Evolutionary conservation across 2,329 filamentous ascomycete species (phyloP), one percentile per base, ranked within the genome.

Genomic region (Chrysoporthe deuterocubensis): DNA sequence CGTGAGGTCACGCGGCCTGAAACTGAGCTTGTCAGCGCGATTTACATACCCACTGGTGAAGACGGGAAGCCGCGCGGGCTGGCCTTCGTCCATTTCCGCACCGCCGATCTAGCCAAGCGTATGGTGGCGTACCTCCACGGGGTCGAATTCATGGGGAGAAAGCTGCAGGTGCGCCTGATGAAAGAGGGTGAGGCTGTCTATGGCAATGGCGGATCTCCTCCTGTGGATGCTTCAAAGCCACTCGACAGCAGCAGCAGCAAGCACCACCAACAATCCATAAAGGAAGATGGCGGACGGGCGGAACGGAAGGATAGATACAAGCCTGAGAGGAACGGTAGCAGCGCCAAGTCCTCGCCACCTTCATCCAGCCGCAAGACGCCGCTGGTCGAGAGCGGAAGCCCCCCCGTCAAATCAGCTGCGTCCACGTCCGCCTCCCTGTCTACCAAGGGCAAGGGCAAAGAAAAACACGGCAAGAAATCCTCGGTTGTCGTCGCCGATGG

Each of bases 401-500:
- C 16, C 13, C 16, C 52, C 7, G 54, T 14, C 26, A 60, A 69
- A 42, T 65, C 67, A 50, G 44, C 62, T 18, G 40, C 52, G 37
- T 37, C 43, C 40, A 65, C 37, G 21, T 52, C 67, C 40, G 46
- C 54, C 2, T 11, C 18, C 18, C 16, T 18, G 11, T 60, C 57
- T 40, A 5, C 57, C 40, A 44, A 43, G n/a, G 42, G 37, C 57
- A 42, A 58, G 37, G 46, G 46, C 4, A 68, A 58, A 26, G 46
- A 40, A 2, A 68, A 64, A 40, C 59, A 64, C 54, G 42, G 48
- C 63, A 70, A 66, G 62, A 68, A 66, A 46, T 62, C 58, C 26
- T 52, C 65, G 21, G 64, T 70, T 18, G 60, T 70, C n/a, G 66
- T 70, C 26, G 69, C 67, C 5, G 66, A 70, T 52, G 69, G 69